Percentiles rank a stretch among this genome's conserved stretches.
phyloP scores from a whole-genome alignment of 1,139 yeast species.

The Yamadazyma conglobata region DNA sequence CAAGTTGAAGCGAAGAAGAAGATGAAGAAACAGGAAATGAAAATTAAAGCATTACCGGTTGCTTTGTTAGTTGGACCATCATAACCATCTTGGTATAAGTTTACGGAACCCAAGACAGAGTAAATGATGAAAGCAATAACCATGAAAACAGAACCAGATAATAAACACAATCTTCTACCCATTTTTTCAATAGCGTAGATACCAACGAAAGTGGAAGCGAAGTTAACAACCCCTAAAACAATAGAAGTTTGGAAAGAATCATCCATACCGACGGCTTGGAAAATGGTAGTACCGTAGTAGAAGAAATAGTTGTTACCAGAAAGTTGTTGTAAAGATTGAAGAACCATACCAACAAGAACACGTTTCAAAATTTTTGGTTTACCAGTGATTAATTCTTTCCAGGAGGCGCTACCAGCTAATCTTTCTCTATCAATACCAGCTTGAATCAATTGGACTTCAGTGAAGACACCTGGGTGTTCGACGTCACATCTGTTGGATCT shows the following conservation, averaged over 20 bases:
- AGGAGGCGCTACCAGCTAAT: conserved; percentile 61
- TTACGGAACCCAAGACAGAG: conserved; percentile 56
- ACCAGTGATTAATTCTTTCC: conserved; percentile 65
- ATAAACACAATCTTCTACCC: conserved; percentile 68
- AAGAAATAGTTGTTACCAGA: conserved; percentile 81
- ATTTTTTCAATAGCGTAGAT: conserved; percentile 61
- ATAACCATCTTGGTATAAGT: conserved; percentile 51
- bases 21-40: conserved; percentile 72
- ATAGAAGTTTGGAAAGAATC: conserved; percentile 77
- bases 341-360: conserved; percentile 56
- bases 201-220: conserved; percentile 67
- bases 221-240: conserved; percentile 73
- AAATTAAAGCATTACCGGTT: conserved; percentile 71
- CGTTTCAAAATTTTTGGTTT: conserved; percentile 63
- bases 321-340: conserved; percentile 71
- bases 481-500: conserved; percentile 56
- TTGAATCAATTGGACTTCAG: conserved; percentile 57
- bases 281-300: conserved; percentile 77
- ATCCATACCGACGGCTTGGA: conserved; percentile 67
- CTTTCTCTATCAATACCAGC: conserved; percentile 64
- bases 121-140: conserved; percentile 55
- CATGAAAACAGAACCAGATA: conserved; percentile 49
- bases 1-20: conserved; percentile 81
- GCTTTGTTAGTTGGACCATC: conserved; percentile 29
- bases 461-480: conserved; percentile 53